A percentile compares a stretch with the other conserved stretches of the same genome.
These are phyloP conservation scores for Camelina sativa DNA, from an alignment of 345 rosid genomes.

Conservation along the genomic window DNA sequence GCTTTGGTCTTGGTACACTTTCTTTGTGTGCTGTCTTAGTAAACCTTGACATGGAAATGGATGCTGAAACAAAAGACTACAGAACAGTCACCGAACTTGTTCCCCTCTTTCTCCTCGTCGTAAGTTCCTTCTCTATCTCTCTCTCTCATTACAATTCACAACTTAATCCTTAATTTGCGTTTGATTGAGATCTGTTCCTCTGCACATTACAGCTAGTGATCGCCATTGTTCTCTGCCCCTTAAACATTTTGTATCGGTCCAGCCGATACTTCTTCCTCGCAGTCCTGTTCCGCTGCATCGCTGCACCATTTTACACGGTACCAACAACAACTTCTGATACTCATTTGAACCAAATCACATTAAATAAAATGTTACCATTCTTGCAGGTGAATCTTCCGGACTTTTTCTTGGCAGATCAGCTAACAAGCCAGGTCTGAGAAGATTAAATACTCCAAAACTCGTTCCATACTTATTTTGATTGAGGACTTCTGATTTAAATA, in stretches of 20 bases:
- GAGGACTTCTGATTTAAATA: background rate
- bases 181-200: background rate
- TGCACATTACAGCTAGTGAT: constrained; percentile 36
- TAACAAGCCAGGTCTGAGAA: constrained; percentile 75
- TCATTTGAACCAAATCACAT: background rate
- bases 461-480: background rate
- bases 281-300: constrained; percentile 42
- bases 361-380: background rate
- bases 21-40: constrained; percentile 57
- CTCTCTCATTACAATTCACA: background rate
- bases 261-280: constrained; percentile 41
- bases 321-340: background rate
- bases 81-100: constrained; percentile 60
- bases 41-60: constrained; percentile 85
- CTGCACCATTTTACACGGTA: constrained; percentile 47
- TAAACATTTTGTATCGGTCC: constrained; percentile 44
- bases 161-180: background rate
- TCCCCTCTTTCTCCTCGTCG: constrained; percentile 61
- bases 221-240: constrained; percentile 34
- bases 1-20: constrained; percentile 62
- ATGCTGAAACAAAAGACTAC: constrained; percentile 56
- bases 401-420: constrained; percentile 82
- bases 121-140: constrained; percentile 40
- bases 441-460: background rate
- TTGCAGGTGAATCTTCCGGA: constrained; percentile 72